phyloP scores from a whole-genome alignment of 2,329 filamentous ascomycete species.

The Aspergillus carbonarius region DNA sequence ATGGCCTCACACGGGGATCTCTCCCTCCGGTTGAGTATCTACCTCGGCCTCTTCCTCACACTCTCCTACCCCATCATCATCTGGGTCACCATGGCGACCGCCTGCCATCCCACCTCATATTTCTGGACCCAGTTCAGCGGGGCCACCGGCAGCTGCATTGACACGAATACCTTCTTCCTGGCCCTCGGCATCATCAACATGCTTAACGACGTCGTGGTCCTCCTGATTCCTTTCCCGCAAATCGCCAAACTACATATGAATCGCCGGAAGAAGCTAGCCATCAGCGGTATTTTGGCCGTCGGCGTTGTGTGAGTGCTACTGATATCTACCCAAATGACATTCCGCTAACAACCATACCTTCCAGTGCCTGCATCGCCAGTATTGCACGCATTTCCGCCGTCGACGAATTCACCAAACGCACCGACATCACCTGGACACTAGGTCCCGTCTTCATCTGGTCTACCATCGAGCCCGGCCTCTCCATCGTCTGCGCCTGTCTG shows the following conservation, averaged over 20 bases:
- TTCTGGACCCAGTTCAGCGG: conserved; percentile 19
- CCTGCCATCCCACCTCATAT: conserved; percentile 12
- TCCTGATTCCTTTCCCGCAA: conserved; percentile 3
- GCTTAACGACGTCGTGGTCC: conserved; percentile 6
- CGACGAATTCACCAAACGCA: not conserved
- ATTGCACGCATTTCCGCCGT: conserved; percentile 13
- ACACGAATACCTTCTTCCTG: conserved; percentile 8
- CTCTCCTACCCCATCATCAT: conserved; percentile 15
- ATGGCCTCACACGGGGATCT: conserved; percentile 9
- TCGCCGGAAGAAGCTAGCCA: conserved; percentile 14
- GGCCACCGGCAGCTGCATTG: conserved; percentile 5
- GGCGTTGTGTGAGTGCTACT: conserved; percentile 15
- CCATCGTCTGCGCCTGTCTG: conserved; percentile 15
- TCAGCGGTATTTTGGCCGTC: conserved; percentile 17
- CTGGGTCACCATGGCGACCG: conserved; percentile 11
- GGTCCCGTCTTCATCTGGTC: conserved; percentile 15
- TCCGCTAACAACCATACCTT: not conserved
- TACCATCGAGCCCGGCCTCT: conserved; percentile 13
- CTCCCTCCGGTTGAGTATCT: conserved; percentile 5
- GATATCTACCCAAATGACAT: accelerated
- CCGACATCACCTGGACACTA: conserved; percentile 13
- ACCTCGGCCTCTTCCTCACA: conserved; percentile 11
- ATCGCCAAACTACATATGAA: conserved; percentile 15
- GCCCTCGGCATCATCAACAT: conserved; percentile 12
- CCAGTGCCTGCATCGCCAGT: conserved; percentile 12